Evolutionary conservation across 176 grass and related monocot species (phyloP).

Genomic region (Hsuehochloa calcarea): DNA sequence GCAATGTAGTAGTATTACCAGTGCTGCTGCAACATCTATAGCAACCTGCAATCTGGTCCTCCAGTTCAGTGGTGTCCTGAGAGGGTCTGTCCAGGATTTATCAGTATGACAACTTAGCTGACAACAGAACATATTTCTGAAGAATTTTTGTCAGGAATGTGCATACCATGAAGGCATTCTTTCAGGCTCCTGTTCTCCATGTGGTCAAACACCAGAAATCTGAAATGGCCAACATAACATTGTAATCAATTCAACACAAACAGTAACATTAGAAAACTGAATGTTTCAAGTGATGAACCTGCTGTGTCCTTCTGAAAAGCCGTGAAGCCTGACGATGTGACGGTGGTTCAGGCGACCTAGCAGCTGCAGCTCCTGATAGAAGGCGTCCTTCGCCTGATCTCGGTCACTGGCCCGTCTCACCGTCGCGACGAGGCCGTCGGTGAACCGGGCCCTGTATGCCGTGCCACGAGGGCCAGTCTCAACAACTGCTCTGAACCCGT

Average conservation of each 20-base stretch:
- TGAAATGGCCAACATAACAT: conserved; percentile 26
- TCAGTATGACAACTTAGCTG: background rate
- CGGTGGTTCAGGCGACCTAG: conserved; percentile 80
- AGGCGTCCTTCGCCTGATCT: conserved; percentile 34
- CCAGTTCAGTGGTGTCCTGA: conserved; percentile 87
- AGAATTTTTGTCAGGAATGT: conserved; percentile 5
- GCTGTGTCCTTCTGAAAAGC: conserved; percentile 63
- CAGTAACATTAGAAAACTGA: background rate
- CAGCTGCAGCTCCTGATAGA: conserved; percentile 70
- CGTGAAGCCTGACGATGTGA: conserved; percentile 75
- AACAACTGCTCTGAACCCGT: conserved; percentile 64
- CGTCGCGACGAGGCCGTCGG: conserved; percentile 63
- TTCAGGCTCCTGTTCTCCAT: conserved; percentile 84
- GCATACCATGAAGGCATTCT: conserved; percentile 79
- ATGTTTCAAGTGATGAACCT: conserved; percentile 30
- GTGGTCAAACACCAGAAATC: conserved; percentile 88
- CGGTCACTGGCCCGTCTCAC: conserved; percentile 40
- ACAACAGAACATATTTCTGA: background rate
- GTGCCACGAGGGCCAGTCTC: conserved; percentile 45
- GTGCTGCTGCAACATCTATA: conserved; percentile 83
- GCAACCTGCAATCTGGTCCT: conserved; percentile 81
- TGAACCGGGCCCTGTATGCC: conserved; percentile 77
- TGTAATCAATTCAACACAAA: background rate
- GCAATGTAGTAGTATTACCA: conserved; percentile 48
- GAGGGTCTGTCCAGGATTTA: conserved; percentile 57